Evolutionary conservation across 2,329 filamentous ascomycete genomes (phyloP), one percentile per base, ranked within the genome.

Genomic region (Chrysoporthe austroafricana): DNA sequence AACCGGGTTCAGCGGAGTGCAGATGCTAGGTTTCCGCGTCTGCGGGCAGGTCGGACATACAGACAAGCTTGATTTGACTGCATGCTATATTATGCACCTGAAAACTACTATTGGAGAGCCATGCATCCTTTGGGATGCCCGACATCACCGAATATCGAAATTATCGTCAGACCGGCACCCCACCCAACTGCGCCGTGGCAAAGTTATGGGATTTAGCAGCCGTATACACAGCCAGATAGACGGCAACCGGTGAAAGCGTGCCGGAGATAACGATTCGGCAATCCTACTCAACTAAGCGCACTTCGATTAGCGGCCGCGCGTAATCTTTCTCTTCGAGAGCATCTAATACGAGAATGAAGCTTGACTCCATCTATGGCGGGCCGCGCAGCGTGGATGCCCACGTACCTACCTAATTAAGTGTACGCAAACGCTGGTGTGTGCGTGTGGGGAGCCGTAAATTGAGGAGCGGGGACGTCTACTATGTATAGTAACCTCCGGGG

Each of bases 251-350:
- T 9, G 21, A 26, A 14, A 3, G 13, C 9, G 21, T 32, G 21
- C 21, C 48, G 48, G 48, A 52, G 48, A 52, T 52, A 52, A 52
- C 48, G 26, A 52, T 21, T 52, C 48, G 48, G 48, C 48, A 4
- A 52, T 52, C 48, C 48, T 32, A 52, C 48, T 14, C 11, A 52
- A 52, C 2, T 52, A 9, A 13, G 11, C 21, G 14, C 36, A 9
- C 9, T 52, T 52, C 11, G 48, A 18, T 11, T 52, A 32, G 48
- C 4, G 21, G 48, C 48, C 11, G 48, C 48, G 48, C 11, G 48
- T 50, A 21, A 26, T 13, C 48, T 50, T 50, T 52, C 48, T 52
- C 3, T 52, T 52, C 6, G 21, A 52, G 21, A 13, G 14, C 11
- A 32, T 32, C 48, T 21, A 26, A 52, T 16, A 16, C 9, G 48